Evolutionary conservation across 2,329 filamentous ascomycete species (phyloP).

Genomic region (Malbranchea zuffiana): DNA sequence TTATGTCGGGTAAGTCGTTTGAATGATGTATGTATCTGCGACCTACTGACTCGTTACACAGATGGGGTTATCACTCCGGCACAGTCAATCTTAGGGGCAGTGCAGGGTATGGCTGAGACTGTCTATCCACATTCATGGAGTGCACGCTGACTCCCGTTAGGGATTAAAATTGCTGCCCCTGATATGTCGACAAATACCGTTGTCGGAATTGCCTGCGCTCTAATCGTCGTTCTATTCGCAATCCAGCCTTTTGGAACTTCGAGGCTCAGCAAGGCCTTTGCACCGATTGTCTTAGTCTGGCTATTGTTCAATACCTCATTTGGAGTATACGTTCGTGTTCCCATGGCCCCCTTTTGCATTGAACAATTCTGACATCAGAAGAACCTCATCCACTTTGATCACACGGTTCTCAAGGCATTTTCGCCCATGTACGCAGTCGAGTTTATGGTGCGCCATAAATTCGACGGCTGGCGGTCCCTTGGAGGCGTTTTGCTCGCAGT

Average conservation of each 20-base stretch:
- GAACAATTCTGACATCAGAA: slow-evolving; percentile 9
- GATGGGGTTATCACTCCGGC: slow-evolving; percentile 48
- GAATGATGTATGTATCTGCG: neutral
- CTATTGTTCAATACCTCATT: slow-evolving; percentile 42
- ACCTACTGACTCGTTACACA: neutral
- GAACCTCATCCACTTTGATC: slow-evolving; percentile 39
- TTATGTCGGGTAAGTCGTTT: slow-evolving; percentile 34
- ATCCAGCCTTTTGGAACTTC: slow-evolving; percentile 46
- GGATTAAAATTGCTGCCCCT: slow-evolving; percentile 14
- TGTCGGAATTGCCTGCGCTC: slow-evolving; percentile 12
- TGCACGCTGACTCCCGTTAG: slow-evolving; percentile 3
- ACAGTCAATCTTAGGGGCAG: slow-evolving; percentile 47
- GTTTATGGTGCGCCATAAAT: slow-evolving; percentile 41
- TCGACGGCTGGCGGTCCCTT: slow-evolving; percentile 43
- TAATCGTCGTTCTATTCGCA: slow-evolving; percentile 41
- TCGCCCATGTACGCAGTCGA: slow-evolving; percentile 39
- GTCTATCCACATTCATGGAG: neutral
- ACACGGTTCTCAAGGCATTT: slow-evolving; percentile 43
- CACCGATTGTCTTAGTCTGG: slow-evolving; percentile 48
- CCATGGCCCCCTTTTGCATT: neutral
- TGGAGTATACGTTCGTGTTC: slow-evolving; percentile 39
- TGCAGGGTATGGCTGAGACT: slow-evolving; percentile 33
- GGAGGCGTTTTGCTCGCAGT: slow-evolving; percentile 61
- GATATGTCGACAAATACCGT: slow-evolving; percentile 11
- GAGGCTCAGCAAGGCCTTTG: slow-evolving; percentile 33